Conservation (phyloP, 140 eudicot species). For the Bidens hawaiensis region DNA sequence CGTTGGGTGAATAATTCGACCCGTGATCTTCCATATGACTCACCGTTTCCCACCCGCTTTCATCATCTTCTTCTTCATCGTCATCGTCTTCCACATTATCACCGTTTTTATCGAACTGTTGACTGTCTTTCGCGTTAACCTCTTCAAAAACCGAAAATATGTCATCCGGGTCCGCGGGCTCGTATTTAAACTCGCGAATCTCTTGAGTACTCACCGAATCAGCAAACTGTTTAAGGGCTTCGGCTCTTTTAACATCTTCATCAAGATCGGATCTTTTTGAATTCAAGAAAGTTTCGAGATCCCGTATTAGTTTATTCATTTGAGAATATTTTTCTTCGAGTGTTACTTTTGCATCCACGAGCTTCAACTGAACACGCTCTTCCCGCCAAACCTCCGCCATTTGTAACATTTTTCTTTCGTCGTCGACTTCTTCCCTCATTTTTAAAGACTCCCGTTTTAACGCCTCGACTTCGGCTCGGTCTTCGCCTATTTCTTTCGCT, state of each 20-base stretch:
- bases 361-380: slow-evolving; percentile 95
- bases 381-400: slow-evolving; percentile 99
- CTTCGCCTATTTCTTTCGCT: slow-evolving; percentile 92
- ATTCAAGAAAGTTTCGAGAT: slow-evolving; percentile 54
- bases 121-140: slow-evolving; percentile 49
- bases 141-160: slow-evolving; percentile 74
- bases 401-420: slow-evolving; percentile 91
- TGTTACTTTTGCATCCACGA: slow-evolving; percentile 81
- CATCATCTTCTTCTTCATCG: slow-evolving; percentile 33
- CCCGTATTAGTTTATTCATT: slow-evolving; percentile 57
- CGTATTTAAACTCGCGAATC: slow-evolving; percentile 65
- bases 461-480: slow-evolving; percentile 86
- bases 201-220: slow-evolving; percentile 55
- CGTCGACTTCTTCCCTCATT: slow-evolving; percentile 86
- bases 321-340: slow-evolving; percentile 80
- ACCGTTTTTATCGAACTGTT: slow-evolving; percentile 39
- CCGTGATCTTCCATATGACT: slow-evolving; percentile 80
- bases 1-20: slow-evolving; percentile 73
- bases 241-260: slow-evolving; percentile 54
- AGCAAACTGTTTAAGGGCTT: slow-evolving; percentile 50
- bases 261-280: slow-evolving; percentile 39
- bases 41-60: slow-evolving; percentile 94
- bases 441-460: slow-evolving; percentile 71
- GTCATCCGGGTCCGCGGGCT: slow-evolving; percentile 72
- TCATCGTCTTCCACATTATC: slow-evolving; percentile 32